Base-by-base conservation (phyloP, 2,329 filamentous ascomycete genomes). In the Alternaria conjuncta region DNA sequence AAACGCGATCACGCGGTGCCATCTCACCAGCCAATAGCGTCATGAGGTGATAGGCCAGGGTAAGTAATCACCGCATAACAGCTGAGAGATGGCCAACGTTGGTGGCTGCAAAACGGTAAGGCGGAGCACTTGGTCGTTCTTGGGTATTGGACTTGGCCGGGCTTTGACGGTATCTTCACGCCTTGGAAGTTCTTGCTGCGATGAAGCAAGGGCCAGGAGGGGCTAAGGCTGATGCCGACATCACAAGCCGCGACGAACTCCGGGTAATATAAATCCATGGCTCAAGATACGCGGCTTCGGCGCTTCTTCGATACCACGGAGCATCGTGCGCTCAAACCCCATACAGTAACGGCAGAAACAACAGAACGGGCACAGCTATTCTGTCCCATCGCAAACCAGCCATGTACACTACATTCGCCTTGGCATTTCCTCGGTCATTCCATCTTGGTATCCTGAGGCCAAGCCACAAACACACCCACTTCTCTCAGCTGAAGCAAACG, bases 101-200 rank as follows among this genome's bases (percentile, higher is more conserved):
- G 30, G 58, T 56, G 44, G 58, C 58, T 57, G 30, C 45, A 56
- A 26, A 25, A 53, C 36, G 26, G 44, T 50, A 60, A 57, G 51
- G 53, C 30, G 56, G 56, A 58, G 12, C 20, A 46, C 20, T 46
- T 46, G 44, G 28, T 53, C 49, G 10, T 53, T 36, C 30, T 53
- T 53, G 28, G 30, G 49, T 53, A 15, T 9, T 25, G 20, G 43
- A 9, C 49, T 53, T 53, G 49, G 49, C 49, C 49, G 23, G 28
- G 49, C 49, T 53, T 41, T 36, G 49, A 41, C 49, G n/a, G 10
- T 51, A 4, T 41, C 4, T 23, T 12, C 20, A 41, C 30, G 49
- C 9, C 28, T 53, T 36, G 28, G 12, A 13, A 8, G 3, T 50
- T 15, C 25, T 50, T 36, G 28, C 6, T 20, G 49, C 15, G 28